A percentile compares a stretch with the other conserved stretches of the same genome.
Conservation (phyloP, 305 asterid species). For the Fraxinus angustifolia region DNA sequence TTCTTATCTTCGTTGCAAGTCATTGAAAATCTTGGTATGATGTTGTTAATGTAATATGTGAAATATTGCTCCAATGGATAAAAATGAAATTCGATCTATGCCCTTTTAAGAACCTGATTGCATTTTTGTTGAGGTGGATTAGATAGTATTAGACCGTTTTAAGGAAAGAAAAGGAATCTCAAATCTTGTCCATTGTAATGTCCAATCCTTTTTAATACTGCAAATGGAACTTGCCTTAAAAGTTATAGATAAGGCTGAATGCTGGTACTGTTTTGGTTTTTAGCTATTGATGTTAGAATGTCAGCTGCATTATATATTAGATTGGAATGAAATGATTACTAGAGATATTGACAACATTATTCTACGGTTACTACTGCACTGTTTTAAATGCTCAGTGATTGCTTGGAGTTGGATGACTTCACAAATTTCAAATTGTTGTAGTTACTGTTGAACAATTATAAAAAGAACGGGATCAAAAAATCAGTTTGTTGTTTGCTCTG, state of each 20-base stretch:
- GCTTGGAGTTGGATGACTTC: background rate
- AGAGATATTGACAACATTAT: background rate
- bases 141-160: background rate
- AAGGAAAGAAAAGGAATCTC: background rate
- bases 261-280: background rate
- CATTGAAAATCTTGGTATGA: background rate
- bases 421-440: background rate
- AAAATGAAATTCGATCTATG: background rate
- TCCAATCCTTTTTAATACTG: background rate
- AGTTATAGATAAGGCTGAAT: background rate
- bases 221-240: background rate
- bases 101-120: background rate
- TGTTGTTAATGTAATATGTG: background rate
- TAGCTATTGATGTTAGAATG: background rate
- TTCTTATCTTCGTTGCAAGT: background rate
- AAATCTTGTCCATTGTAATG: background rate
- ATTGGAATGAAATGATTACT: background rate
- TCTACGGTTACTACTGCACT: background rate
- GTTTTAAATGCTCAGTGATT: background rate
- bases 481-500: background rate
- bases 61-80: background rate
- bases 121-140: background rate
- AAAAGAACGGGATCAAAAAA: background rate
- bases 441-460: background rate
- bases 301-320: background rate